Evolutionary conservation across 495 filamentous ascomycete species (phyloP), one percentile per base, ranked within the genome.

Genomic region (Penicillium samsonianum): DNA sequence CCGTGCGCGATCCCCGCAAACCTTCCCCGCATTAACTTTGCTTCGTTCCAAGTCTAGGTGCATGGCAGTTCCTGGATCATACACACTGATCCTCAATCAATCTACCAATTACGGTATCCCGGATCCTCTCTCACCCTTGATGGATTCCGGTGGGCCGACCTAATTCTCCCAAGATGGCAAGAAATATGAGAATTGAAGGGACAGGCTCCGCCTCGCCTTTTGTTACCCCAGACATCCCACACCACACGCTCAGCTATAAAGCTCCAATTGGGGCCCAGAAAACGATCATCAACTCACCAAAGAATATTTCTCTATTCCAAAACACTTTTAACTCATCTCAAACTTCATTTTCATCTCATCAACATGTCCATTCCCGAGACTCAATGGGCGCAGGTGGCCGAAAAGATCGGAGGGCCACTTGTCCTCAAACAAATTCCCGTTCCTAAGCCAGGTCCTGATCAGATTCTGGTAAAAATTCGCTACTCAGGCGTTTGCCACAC

Each of bases 401-500:
- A 94, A 70, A 81, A 88, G 74, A 82, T 78, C 38, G 89, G 88
- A 54, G 87, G 87, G 14, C 87, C 87, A n/a, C 78, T 86, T 59
- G 67, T 83, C 52, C 90, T 87, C 81, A 94, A 93, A 71, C 76
- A 89, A 73, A 90, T 94, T 65, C 82, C 84, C 63, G 90, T 94
- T 49, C 81, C 80, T 49, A 81, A 83, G 64, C 91, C 91, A 14
- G 88, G 84, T 12, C 84, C 91, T 14, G 91, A 94, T 75, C 89
- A 96, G 72, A 86, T 96, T 35, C 85, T 95, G 47, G 72, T 96
- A 69, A 90, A 94, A 72, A 85, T 96, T 78, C 91, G 91, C 74
- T 96, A 86, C 81, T 87, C 88, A 5, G 91, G 91, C 71, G 91
- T 96, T 62, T 96, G 91, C 79, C 91, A 94, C 79, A 94, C 91